phyloP scores from a whole-genome alignment of 192 early-diverging fungal genomes.

The Backusella sp. region DNA sequence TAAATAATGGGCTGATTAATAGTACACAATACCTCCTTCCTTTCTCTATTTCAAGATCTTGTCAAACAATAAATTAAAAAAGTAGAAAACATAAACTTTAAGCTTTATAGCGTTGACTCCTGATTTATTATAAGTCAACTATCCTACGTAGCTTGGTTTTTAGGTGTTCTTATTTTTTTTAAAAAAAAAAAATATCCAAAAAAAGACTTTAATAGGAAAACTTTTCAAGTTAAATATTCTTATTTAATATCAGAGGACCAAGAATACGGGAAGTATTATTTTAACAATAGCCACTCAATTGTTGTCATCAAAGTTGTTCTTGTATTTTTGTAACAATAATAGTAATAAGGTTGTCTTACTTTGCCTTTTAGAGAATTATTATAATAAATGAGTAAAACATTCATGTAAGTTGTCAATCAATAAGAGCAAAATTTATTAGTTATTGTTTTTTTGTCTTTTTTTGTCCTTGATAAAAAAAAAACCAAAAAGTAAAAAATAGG shows the following conservation, averaged over 20 bases:
- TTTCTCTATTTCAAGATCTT: background rate
- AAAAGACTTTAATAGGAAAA: background rate
- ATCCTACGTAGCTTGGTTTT: background rate
- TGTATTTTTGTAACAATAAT: background rate
- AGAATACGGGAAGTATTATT: background rate
- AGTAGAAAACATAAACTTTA: background rate
- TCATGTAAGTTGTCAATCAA: background rate
- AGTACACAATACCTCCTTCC: background rate
- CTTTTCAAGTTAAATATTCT: background rate
- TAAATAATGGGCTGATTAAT: background rate
- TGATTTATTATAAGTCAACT: background rate
- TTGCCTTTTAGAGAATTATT: background rate
- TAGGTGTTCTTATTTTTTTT: no score
- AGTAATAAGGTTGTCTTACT: background rate
- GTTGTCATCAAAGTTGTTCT: background rate
- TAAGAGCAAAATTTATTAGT: background rate
- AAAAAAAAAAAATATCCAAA: background rate
- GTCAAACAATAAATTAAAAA: background rate
- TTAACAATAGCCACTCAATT: background rate
- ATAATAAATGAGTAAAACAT: background rate
- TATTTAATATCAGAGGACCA: background rate
- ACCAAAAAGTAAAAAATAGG: background rate
- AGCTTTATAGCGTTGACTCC: background rate
- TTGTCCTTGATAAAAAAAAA: background rate
- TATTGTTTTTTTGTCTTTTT: background rate